Percentiles rank a stretch among this genome's conserved stretches.
These are phyloP conservation scores for Camelina neglecta DNA, from an alignment of 345 rosid genomes.

Conservation along the genomic window DNA sequence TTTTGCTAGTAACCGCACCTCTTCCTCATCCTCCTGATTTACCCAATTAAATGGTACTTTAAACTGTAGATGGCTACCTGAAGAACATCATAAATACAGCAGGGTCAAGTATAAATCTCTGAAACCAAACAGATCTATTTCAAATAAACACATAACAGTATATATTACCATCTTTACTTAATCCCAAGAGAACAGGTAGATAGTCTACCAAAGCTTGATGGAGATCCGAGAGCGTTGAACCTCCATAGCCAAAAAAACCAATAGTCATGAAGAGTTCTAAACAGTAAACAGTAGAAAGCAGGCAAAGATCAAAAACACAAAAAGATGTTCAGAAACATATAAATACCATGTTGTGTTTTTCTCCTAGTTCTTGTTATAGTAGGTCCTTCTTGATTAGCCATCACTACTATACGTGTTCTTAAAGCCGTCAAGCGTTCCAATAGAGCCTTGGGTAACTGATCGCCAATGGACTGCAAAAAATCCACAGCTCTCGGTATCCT, in stretches of 20 bases:
- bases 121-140: conserved; percentile 15
- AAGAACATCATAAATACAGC: conserved; percentile 29
- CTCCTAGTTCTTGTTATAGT: conserved; percentile 91
- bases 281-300: neutral
- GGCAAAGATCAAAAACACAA: conserved; percentile 15
- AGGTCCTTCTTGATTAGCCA: conserved; percentile 98
- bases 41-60: conserved; percentile 87
- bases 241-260: conserved; percentile 56
- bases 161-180: conserved; percentile 78
- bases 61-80: conserved; percentile 78
- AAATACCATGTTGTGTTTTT: conserved; percentile 92
- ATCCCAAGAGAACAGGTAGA: conserved; percentile 89
- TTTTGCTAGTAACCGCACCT: conserved; percentile 53
- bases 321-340: conserved; percentile 5
- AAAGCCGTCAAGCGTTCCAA: conserved; percentile 83
- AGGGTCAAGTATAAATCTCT: conserved; percentile 32
- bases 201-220: conserved; percentile 98
- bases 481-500: conserved; percentile 91
- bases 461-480: conserved; percentile 73
- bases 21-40: conserved; percentile 94
- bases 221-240: conserved; percentile 92
- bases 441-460: conserved; percentile 68
- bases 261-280: conserved; percentile 31
- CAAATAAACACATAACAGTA: conserved; percentile 14
- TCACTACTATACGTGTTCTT: conserved; percentile 92